A percentile compares a stretch with the other conserved stretches of the same genome.
Evolutionary conservation across 2,329 filamentous ascomycete genomes (phyloP).

Genomic region (Hymenoscyphus albidus): DNA sequence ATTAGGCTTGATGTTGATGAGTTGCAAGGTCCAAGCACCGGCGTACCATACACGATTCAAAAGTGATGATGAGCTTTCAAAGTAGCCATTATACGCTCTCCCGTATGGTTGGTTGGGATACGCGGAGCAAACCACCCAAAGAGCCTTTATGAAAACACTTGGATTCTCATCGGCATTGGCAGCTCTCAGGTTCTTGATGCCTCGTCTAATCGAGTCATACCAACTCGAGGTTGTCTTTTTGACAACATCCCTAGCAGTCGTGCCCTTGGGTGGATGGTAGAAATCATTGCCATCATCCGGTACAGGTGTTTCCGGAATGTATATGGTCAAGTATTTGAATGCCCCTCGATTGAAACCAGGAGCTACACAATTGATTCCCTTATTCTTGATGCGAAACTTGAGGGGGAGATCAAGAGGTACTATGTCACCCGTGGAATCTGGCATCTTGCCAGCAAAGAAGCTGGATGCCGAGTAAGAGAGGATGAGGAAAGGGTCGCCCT

Average conservation of each 20-base stretch:
- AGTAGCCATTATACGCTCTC: slow-evolving; percentile 50
- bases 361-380: slow-evolving; percentile 36
- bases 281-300: slow-evolving; percentile 17
- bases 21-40: slow-evolving; percentile 47
- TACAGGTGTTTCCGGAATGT: slow-evolving; percentile 28
- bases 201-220: slow-evolving; percentile 21
- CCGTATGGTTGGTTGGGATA: slow-evolving; percentile 46
- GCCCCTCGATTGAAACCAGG: slow-evolving; percentile 37
- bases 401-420: slow-evolving; percentile 35
- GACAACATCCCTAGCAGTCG: too few relatives aligned
- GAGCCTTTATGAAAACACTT: slow-evolving; percentile 26
- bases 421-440: slow-evolving; percentile 37
- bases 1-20: slow-evolving; percentile 37
- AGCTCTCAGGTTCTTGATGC: slow-evolving; percentile 11
- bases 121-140: slow-evolving; percentile 41
- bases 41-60: slow-evolving; percentile 53
- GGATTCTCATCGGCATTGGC: too few relatives aligned
- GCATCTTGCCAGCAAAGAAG: slow-evolving; percentile 35
- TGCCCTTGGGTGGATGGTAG: not conserved
- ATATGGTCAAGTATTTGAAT: slow-evolving; percentile 41
- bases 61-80: slow-evolving; percentile 46
- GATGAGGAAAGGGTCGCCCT: slow-evolving; percentile 33
- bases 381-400: slow-evolving; percentile 30
- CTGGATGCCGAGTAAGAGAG: slow-evolving; percentile 39
- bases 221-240: not conserved